Base-by-base conservation (phyloP, 2,329 filamentous ascomycete species). In the Beauveria pseudobassiana region DNA sequence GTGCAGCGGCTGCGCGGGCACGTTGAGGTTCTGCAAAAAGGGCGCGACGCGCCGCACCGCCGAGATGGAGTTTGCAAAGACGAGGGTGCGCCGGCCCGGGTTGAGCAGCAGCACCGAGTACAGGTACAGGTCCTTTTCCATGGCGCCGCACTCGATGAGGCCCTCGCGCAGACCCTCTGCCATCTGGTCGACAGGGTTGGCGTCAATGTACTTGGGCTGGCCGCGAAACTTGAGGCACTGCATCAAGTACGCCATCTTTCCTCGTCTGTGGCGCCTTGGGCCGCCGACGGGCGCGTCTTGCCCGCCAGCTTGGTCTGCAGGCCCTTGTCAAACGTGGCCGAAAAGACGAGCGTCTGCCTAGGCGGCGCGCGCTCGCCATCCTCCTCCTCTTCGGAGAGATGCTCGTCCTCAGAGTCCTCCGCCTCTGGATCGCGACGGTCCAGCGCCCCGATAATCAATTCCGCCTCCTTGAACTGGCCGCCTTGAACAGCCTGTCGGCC, bases 1-100 rank as follows among this genome's bases (percentile, higher is more conserved):
- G 75, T 99, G 95, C 0, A 99, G 79, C 0, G 90, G 86, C 12
- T 91, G 79, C 1, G 87, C 89, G 2, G 88, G 86, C 9, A 97
- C 80, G 64, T 88, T 84, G 56, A 99, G 85, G 66, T 90, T 91
- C 67, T 93, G 86, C 1, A 99, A 82, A 70, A 97, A 84, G 0
- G 93, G 91, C 0, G 88, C 87, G 14, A 99, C 80, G 43, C 95
- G 90, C 50, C 92, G 88, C 57, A 96, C 93, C 3, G 93, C 89
- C 58, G 90, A 90, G 73, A 99, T 97, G 50, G 93, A 96, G 77
- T 99, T 99, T 30, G 93, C 92, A 73, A 99, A 99, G 53, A 99
- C 86, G 3, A 99, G 80, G 0, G 91, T 92, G 38, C 93, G 89
- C 43, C 87, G 84, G 53, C 87, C 87, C 1, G 90, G 87, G 71